Percentiles rank a stretch among this genome's conserved stretches.
These are phyloP conservation scores for Ustilago nuda DNA, from an alignment of 1,284 basidiomycete genomes.

Conservation along the genomic window DNA sequence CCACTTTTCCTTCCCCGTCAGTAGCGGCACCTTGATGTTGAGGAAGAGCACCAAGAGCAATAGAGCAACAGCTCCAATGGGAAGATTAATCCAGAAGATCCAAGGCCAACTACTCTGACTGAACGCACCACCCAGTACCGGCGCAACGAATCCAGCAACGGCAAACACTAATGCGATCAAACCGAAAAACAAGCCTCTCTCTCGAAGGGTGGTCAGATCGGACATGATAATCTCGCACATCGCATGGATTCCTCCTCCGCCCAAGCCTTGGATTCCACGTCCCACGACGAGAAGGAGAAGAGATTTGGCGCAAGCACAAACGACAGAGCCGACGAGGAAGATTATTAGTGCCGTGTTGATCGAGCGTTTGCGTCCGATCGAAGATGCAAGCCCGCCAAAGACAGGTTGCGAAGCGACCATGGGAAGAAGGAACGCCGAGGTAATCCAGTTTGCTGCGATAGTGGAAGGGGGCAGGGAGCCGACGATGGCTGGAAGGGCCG, in stretches of 20 bases:
- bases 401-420: conserved; percentile 50
- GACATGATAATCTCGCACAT: conserved; percentile 70
- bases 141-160: conserved; percentile 63
- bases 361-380: conserved; percentile 37
- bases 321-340: conserved; percentile 45
- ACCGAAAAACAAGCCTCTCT: conserved; percentile 70
- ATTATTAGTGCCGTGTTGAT: conserved; percentile 42
- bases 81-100: conserved; percentile 70
- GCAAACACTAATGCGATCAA: conserved; percentile 65
- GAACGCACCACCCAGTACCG: conserved; percentile 70
- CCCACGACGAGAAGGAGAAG: conserved; percentile 45
- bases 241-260: conserved; percentile 71
- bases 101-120: conserved; percentile 70
- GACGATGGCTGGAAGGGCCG: conserved; percentile 48
- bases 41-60: conserved; percentile 55
- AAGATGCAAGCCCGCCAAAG: conserved; percentile 50
- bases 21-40: conserved; percentile 62
- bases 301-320: conserved; percentile 34
- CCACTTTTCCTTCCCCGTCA: conserved; percentile 66
- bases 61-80: conserved; percentile 22
- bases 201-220: conserved; percentile 71
- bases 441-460: conserved; percentile 52
- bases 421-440: conserved; percentile 49
- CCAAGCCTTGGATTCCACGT: conserved; percentile 69
- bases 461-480: conserved; percentile 23